A percentile compares a stretch with the other conserved stretches of the same genome.
Evolutionary conservation across 2,329 filamentous ascomycete genomes (phyloP).

Genomic region (Bipolaris oryzae): DNA sequence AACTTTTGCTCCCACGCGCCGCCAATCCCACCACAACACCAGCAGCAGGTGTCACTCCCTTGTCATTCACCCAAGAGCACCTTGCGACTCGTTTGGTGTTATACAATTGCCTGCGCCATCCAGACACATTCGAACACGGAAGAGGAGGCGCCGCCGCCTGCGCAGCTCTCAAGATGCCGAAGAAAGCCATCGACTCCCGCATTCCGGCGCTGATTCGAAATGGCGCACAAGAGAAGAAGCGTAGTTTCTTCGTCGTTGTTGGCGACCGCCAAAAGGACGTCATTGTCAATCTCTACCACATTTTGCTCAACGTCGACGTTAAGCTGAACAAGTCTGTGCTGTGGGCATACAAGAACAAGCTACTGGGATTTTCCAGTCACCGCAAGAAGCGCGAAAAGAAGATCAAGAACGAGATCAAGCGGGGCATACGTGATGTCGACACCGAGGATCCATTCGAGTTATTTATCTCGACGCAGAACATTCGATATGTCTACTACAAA

Average conservation of each 20-base stretch:
- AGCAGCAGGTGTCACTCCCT: neutral
- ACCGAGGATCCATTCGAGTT: constrained; percentile 95
- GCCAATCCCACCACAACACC: constrained; percentile 6
- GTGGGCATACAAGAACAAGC: constrained; percentile 98
- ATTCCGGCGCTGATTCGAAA: constrained; percentile 51
- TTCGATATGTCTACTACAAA: constrained; percentile 99
- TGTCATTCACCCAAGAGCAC: neutral
- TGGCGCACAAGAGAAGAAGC: constrained; percentile 77
- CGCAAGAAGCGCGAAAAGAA: constrained; percentile 98
- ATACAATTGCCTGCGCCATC: constrained; percentile 9
- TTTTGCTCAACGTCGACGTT: constrained; percentile 86
- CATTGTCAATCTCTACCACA: constrained; percentile 92
- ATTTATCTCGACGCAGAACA: constrained; percentile 94
- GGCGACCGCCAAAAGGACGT: constrained; percentile 95
- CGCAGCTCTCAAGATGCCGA: constrained; percentile 44
- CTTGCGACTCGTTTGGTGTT: constrained; percentile 7
- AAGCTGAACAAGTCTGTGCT: constrained; percentile 96
- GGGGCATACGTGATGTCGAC: constrained; percentile 90
- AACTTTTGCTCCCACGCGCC: constrained; percentile 15
- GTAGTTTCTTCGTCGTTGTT: constrained; percentile 96
- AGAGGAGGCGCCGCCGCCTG: constrained; percentile 42
- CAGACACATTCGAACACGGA: neutral
- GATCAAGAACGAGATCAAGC: constrained; percentile 98
- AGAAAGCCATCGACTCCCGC: constrained; percentile 48
- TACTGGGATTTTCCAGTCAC: constrained; percentile 90